These are phyloP conservation scores for Artemisia argyi DNA, from an alignment of 129 eudicot genomes.

Conservation along the genomic window DNA sequence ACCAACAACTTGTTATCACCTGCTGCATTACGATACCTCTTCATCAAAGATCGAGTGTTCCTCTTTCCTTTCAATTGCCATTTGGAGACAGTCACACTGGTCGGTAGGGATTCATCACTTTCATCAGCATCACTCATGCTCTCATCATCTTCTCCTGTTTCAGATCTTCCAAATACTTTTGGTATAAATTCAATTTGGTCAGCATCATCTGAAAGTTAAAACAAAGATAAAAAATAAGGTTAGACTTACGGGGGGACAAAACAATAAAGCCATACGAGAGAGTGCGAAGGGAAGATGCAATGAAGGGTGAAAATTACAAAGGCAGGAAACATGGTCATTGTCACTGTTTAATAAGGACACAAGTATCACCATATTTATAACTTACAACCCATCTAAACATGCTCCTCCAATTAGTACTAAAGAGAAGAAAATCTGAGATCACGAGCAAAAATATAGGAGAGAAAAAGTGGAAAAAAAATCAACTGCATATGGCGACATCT, in stretches of 20 bases:
- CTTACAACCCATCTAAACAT: too few species aligned
- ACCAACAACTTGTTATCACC: slow-evolving; percentile 43
- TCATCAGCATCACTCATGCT: slow-evolving; percentile 63
- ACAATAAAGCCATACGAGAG: too few species aligned
- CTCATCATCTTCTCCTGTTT: slow-evolving; percentile 52
- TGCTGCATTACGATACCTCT: slow-evolving; percentile 16
- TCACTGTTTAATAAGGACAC: too few species aligned
- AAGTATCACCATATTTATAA: too few species aligned
- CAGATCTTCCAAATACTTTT: slow-evolving; percentile 57
- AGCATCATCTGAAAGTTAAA: slow-evolving; percentile 59
- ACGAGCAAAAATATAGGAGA: too few species aligned
- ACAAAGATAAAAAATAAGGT: not conserved
- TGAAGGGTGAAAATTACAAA: not conserved
- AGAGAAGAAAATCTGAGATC: too few species aligned
- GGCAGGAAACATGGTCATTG: not conserved
- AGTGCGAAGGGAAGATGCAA: not conserved
- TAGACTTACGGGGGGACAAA: not conserved
- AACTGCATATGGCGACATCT: too few species aligned
- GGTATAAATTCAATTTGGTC: slow-evolving; percentile 64
- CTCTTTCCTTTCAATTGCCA: slow-evolving; percentile 92
- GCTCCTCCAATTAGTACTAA: too few species aligned
- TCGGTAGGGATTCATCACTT: slow-evolving; percentile 36
- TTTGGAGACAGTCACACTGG: slow-evolving; percentile 54
- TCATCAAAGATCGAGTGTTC: slow-evolving; percentile 35
- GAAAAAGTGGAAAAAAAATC: too few species aligned